Evolutionary conservation across 768 basidiomycete genomes (phyloP), one percentile per base, ranked within the genome.

Genomic region (Lanmaoa rubissima): DNA sequence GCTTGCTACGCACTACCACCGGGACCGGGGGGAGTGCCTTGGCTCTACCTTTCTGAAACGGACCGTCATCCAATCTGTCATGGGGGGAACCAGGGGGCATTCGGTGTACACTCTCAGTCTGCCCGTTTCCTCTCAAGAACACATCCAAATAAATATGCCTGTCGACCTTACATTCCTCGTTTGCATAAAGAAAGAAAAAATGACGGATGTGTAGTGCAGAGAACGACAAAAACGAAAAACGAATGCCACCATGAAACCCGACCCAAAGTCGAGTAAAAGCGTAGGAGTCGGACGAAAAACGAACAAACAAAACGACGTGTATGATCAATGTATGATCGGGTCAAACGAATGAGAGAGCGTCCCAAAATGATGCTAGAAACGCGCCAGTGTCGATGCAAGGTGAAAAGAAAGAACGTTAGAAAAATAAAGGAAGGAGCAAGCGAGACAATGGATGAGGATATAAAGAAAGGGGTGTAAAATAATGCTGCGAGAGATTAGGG

Each of bases 281-380:
- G 39, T 38, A 12, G 21, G 3, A 24, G 21, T 24, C 21, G 21
- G 3, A 6, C 3, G 8, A 16, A 8, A 13, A 32, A 24, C 21
- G 3, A 34, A 3, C 6, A 2, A 58, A 46, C 8, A 21, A 31
- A 8, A 31, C 1, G n/a, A n/a, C 16, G 26, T 56, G 39, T 38
- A 13, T 42, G 44, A 28, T 28, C 28, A 28, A 28, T 4, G 28
- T 28, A 28, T 28, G 28, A 51, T 35, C 28, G 28, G 7, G 28
- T 7, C 28, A 31, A 31, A 44, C n/a, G n/a, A 51, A 48, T n/a
- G 43, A 47, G 36, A 31, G 38, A 39, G 35, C 26, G 59, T 65
- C 63, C 62, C 45, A 53, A 46, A 65, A 53, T 44, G 32, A 65
- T 65, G 63, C 62, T 40, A 32, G n/a, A 44, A 44, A 50, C 6